Base-by-base conservation (phyloP, 83 land plant genomes). In the Picea abies region DNA sequence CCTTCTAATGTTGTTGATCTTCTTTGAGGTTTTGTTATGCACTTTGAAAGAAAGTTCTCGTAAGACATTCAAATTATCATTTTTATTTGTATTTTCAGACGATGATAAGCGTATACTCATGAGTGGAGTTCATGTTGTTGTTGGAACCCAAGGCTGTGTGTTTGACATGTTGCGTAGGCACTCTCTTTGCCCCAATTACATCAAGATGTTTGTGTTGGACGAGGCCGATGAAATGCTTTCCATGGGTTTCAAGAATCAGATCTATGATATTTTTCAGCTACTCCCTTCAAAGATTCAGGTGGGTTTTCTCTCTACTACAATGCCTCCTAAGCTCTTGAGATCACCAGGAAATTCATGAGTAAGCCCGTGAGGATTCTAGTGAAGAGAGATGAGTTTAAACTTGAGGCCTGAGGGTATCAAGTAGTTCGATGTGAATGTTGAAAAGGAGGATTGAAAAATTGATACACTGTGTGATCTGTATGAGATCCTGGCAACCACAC, bases 71-170 rank as follows among this genome's bases (percentile, higher is more conserved):
- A 20, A 72, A 72, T 44, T 72, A 72, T 72, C 77, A 44, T 72
- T 72, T 72, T 32, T 32, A 32, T 32, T 32, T 32, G 35, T 72
- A 72, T 72, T 72, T n/a, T 44, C 77, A 72, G 77, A 72, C 77
- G 56, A 72, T 72, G 96, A 94, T 80, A 91, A 88, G 76, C 86
- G 92, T n/a, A 94, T 92, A 8, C 90, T 94, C 72, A 86, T 85
- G 70, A 80, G 77, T 79, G 96, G 95, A 56, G 96, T 94, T 14
- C 96, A 94, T 81, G 96, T 94, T 56, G 95, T 94, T 82, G 96
- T 94, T 73, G 96, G 96, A 32, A 94, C 96, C 60, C 96, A 95
- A 44, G 95, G 96, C n/a, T 93, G 94, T 86, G 96, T 94, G 29
- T 92, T 90, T 86, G 96, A 93, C 79, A 93, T 93, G 96, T 76